phyloP scores from a whole-genome alignment of 192 early-diverging fungal genomes.

The Entomortierella chlamydospora region DNA sequence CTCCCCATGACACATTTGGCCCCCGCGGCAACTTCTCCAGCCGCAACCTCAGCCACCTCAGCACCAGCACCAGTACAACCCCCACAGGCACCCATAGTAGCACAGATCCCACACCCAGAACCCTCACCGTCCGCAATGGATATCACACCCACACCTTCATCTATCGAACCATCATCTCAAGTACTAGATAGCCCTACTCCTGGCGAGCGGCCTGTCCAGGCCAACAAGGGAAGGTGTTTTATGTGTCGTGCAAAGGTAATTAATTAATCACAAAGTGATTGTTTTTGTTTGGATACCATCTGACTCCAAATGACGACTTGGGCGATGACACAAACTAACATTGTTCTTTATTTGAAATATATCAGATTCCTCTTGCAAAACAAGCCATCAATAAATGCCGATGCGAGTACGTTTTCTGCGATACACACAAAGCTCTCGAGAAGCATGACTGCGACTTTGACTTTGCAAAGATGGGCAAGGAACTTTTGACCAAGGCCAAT shows the following conservation, averaged over 20 bases:
- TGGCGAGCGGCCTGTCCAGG: constrained; percentile 62
- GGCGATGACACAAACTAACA: neutral
- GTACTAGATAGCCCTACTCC: constrained; percentile 51
- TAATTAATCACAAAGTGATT: neutral
- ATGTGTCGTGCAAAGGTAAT: constrained; percentile 69
- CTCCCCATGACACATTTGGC: constrained; percentile 33
- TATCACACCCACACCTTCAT: constrained; percentile 11
- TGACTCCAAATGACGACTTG: neutral
- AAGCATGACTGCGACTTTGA: constrained; percentile 85
- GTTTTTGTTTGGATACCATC: too few species aligned
- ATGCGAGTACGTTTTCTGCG: constrained; percentile 82
- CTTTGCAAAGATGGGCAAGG: constrained; percentile 75
- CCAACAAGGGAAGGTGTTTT: constrained; percentile 79
- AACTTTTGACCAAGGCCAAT: constrained; percentile 77
- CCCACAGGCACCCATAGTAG: constrained; percentile 20
- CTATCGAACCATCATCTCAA: constrained; percentile 34
- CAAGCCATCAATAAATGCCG: constrained; percentile 83
- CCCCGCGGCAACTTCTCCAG: constrained; percentile 15
- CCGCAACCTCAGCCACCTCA: constrained; percentile 14
- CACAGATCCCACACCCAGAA: constrained; percentile 1
- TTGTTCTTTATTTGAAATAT: too few species aligned
- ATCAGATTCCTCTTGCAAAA: constrained; percentile 77
- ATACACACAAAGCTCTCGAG: constrained; percentile 75
- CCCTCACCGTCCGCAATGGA: constrained; percentile 4
- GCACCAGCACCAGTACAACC: constrained; percentile 28